Evolutionary conservation across 176 grass and related monocot species (phyloP), one percentile per base, ranked within the genome.

Genomic region (Carex pumila): DNA sequence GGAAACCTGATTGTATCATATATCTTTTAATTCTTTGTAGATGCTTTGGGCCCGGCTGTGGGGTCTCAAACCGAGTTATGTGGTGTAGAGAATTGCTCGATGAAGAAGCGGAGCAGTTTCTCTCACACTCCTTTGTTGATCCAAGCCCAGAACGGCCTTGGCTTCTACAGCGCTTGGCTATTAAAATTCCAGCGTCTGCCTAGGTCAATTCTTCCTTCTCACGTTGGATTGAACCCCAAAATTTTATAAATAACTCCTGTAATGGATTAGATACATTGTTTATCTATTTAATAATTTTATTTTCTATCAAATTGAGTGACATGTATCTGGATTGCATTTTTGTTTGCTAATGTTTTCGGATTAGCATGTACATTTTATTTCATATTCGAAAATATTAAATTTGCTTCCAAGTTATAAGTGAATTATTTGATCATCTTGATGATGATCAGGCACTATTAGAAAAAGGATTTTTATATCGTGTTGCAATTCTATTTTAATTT

Each of bases 51-150:
- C 93, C 89, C n/a, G 96, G 96, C n/a, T 84, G 83, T 75, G 58
- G 58, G 14, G 9, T 49, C 34, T 81, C 91, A 56, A 92, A 88
- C 39, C 77, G 96, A 68, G 96, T 95, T 37, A 52, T 64, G 19
- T 99, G 96, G 96, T 92, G 89, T 61, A 89, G 96, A 88, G 88
- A 99, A 63, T 81, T 99, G 71, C 85, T 94, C 21, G 93, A 95
- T 80, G 79, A 95, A 36, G 96, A 99, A 85, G 96, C 81, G 12
- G 96, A 99, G 66, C 87, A 95, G 54, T 95, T 95, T 83, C 87
- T 99, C 10, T 71, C 87, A 0, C 91, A 94, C 87, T 87, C 83
- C 15, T 99, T 99, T 66, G 30, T 99, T 7, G 96, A 99, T 65
- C 96, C 96, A 2, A 87, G 94, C 47, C 85, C 85, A 12, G 88